Base-by-base conservation (phyloP, 805 yeast genomes). In the Citeromyces nyonsensis region DNA sequence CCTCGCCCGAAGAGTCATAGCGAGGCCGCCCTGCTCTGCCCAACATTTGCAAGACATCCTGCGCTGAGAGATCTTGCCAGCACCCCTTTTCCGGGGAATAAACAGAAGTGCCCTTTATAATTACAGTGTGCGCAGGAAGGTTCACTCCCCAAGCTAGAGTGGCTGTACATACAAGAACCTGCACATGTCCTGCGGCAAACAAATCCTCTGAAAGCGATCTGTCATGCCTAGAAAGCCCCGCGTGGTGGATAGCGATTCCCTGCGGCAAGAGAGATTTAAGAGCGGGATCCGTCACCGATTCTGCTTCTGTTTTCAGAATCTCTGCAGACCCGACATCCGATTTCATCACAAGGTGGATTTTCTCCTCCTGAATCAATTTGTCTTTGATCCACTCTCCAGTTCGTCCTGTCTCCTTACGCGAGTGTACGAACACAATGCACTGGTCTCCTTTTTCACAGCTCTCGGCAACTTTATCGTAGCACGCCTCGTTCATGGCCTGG, bases 21-120 rank as follows among this genome's bases (percentile, higher is more conserved):
- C 95, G 64, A 0, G 98, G 98, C 53, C 98, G 68, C 43, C 97
- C 97, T 12, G 97, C 97, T 59, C 97, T 72, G 25, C 97, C 97
- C n/a, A 88, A 61, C 97, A 88, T 88, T 55, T 88, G 98, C 7
- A 88, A 52, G 26, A 88, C 78, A 54, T 91, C 97, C 45, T 88
- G 98, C 0, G 96, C 93, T 0, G 94, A 77, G n/a, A 88, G 57
- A 45, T 82, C 91, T 2, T 73, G 73, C 96, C 97, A 88, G 5
- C 69, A 56, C 34, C 96, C 94, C 39, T 69, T 70, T 40, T 80
- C 91, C 0, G 99, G 96, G 4, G 91, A 79, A 45, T 93, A 91
- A 0, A 85, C 75, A 45, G 83, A 94, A 0, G 98, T 88, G 0
- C 97, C 97, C 45, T 83, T 83, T 39, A 85, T 81, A 18, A 85